These are phyloP conservation scores for Karstenula rhodostoma DNA, from an alignment of 2,329 filamentous ascomycete species.

Conservation along the genomic window DNA sequence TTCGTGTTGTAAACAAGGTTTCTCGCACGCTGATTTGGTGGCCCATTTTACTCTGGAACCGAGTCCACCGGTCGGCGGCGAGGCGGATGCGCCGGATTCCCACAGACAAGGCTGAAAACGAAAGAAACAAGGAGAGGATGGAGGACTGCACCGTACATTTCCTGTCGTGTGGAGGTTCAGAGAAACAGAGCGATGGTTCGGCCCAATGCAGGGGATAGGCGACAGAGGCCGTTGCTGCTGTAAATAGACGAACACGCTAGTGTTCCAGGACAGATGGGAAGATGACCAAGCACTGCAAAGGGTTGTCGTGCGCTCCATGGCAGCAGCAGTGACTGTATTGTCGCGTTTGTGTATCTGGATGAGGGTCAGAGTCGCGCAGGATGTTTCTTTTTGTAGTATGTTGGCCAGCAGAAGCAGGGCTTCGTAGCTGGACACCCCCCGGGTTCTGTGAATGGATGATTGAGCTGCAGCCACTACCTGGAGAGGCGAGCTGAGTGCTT, in stretches of 20 bases:
- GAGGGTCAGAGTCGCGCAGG: constrained; percentile 23
- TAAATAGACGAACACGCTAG: constrained; percentile 20
- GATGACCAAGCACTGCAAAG: constrained; percentile 31
- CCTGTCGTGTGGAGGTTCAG: constrained; percentile 18
- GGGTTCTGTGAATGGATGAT: constrained; percentile 29
- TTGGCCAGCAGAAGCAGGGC: constrained; percentile 6
- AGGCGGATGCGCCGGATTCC: constrained; percentile 40
- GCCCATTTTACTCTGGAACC: constrained; percentile 31
- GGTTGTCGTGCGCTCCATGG: neutral
- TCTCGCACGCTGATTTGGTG: constrained; percentile 37
- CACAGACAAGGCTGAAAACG: constrained; percentile 39
- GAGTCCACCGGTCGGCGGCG: constrained; percentile 23
- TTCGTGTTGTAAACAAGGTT: constrained; percentile 38
- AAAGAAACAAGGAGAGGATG: constrained; percentile 22
- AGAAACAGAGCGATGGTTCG: constrained; percentile 17
- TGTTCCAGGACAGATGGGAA: constrained; percentile 29
- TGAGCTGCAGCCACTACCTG: constrained; percentile 12
- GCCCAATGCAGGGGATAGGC: constrained; percentile 13
- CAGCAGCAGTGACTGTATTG: neutral
- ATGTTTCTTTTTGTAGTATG: constrained; percentile 41
- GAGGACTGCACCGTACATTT: constrained; percentile 20
- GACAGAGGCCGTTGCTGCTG: constrained; percentile 6
- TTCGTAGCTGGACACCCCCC: constrained; percentile 14
- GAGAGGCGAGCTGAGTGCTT: constrained; percentile 9
- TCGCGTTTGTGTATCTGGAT: constrained; percentile 17